Evolutionary conservation across 371 early-diverging fungal genomes (phyloP), one percentile per base, ranked within the genome.

Genomic region (Nematocida minor): DNA sequence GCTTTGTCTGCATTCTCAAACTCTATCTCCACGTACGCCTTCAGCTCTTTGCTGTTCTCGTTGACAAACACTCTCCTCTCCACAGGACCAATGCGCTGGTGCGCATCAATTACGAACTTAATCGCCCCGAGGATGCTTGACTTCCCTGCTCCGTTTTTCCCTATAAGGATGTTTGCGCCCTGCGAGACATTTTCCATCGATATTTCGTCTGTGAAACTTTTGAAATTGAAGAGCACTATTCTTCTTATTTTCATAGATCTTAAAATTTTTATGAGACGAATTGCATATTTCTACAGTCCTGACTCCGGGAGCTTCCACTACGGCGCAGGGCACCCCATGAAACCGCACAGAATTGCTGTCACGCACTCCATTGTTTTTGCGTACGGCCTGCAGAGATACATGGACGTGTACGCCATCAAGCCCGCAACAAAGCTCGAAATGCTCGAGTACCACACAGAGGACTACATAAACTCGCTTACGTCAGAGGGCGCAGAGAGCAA

Each of bases 111-210:
- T 0, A 94, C 94, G 82, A 95, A 95, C 4, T 93, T 90, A 70
- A 95, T 92, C 2, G 99, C 97, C 89, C 71, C 89, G 82, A 99
- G 94, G 84, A 99, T 94, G 85, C 95, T 99, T 84, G 93, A 92
- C 86, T 99, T 99, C 29, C 97, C 99, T 6, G 95, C 91, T 44
- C 99, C 99, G 85, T 97, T 98, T 79, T 94, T 88, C 41, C 97
- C 98, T n/a, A 83, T 44, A 25, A 86, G 64, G 4, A 86, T 68
- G 60, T 83, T 84, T 34, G 18, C 42, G 6, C 60, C 31, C 20
- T 53, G 32, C n/a, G 71, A 66, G 2, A 85, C 27, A 11, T 41
- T n/a, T 16, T 31, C 51, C 2, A 85, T 40, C 20, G 31, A 4
- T 27, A 63, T 49, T 38, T 63, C 41, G 16, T 55, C 63, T 32